Evolutionary conservation across 2,329 filamentous ascomycete genomes (phyloP), one percentile per base, ranked within the genome.

Genomic region (Talaromyces funiculosus): DNA sequence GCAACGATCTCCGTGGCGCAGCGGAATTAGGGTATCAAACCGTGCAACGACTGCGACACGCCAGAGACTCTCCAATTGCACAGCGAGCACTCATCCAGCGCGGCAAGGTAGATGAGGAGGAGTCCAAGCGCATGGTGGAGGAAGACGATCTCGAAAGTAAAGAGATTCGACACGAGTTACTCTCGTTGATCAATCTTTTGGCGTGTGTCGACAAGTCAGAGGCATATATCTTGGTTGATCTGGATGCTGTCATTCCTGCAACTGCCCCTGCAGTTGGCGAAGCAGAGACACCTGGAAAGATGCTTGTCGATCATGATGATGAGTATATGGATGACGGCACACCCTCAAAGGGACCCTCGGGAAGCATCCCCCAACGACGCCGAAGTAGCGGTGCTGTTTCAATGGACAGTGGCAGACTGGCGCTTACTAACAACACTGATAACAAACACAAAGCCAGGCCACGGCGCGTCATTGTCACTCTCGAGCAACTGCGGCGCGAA

Each of bases 141-240:
- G 71, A 77, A 63, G 72, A 73, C 35, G 77, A 78, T 61, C 76
- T 78, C 1, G 78, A 81, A 51, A 83, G 83, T 63, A 81, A 83
- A 61, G 80, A 80, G 38, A 70, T 86, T 51, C 69, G 77, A 51
- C 85, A 89, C 66, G 88, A 90, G 69, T 94, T 96, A 68, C 79
- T 97, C n/a, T 82, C 92, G 63, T 83, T 99, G 47, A 96, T 99
- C 78, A 99, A 99, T 72, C 88, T 91, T 0, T 80, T 99, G 63
- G 90, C 89, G 65, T 96, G 91, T 64, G 91, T 97, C 42, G 86
- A 90, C 53, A 80, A 86, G 61, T 86, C 90, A 64, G 89, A 96
- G 69, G 88, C 88, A 1, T 99, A 95, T 84, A 72, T 86, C 22
- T 68, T 78, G n/a, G 76, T 86, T 20, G 81, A 82, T 18, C 80